These are phyloP conservation scores for Coemansia guatemalensis DNA, from an alignment of 192 early-diverging fungal species.

Conservation along the genomic window DNA sequence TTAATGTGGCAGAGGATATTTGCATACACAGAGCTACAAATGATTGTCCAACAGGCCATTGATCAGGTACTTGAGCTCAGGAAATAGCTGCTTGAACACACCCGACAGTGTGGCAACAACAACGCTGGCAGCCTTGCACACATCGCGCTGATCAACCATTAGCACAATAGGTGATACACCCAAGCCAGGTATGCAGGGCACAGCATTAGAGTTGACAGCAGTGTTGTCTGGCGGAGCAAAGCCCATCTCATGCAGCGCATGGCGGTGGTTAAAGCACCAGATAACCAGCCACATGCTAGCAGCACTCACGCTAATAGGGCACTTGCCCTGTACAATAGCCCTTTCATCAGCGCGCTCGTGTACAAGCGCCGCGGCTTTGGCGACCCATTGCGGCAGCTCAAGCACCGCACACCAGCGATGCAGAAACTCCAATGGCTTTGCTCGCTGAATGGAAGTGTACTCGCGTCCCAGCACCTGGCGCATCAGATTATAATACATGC, in stretches of 20 bases:
- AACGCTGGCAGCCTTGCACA: constrained; percentile 57
- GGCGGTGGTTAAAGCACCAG: constrained; percentile 58
- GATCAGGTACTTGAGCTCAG: constrained; percentile 23
- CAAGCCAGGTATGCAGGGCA: constrained; percentile 24
- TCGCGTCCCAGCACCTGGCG: constrained; percentile 53
- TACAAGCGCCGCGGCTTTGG: constrained; percentile 53
- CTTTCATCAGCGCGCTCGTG: constrained; percentile 59
- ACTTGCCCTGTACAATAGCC: constrained; percentile 64
- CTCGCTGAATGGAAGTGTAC: constrained; percentile 48
- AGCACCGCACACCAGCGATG: constrained; percentile 62
- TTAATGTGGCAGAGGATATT: background rate
- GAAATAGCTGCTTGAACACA: constrained; percentile 56
- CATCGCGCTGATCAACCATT: constrained; percentile 55
- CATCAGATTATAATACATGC: constrained; percentile 65
- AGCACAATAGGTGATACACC: constrained; percentile 29
- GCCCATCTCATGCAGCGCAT: constrained; percentile 11
- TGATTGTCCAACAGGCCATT: constrained; percentile 25
- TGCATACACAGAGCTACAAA: background rate
- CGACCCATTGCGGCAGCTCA: constrained; percentile 55
- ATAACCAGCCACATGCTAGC: constrained; percentile 63
- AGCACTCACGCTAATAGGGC: constrained; percentile 63
- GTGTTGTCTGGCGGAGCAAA: constrained; percentile 16
- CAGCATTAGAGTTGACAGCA: constrained; percentile 28
- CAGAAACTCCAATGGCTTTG: constrained; percentile 44
- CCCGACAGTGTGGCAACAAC: constrained; percentile 63